Base-by-base conservation (phyloP, 768 basidiomycete species). In the Mycena pura region DNA sequence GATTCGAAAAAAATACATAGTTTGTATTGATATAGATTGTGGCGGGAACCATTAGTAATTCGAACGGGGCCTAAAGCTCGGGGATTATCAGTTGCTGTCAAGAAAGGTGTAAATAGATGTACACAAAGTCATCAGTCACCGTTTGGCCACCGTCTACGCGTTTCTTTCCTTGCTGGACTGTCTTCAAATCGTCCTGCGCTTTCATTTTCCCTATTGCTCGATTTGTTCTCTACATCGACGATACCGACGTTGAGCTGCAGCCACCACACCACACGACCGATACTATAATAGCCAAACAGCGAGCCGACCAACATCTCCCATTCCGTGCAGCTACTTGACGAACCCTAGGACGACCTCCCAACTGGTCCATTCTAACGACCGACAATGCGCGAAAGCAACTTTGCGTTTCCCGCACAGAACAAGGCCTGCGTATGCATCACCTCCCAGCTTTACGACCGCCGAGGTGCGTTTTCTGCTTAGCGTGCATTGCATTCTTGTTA, bases 371-470 rank as follows among this genome's bases (percentile, higher is more conserved):
- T 11, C n/a, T 40, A 14, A 43, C 28, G 25, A 31, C 36, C 67
- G 46, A 66, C 50, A 51, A 97, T 97, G 96, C 87, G 96, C 65
- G 95, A 97, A 74, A 91, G 92, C 69, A 97, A 96, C 83, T 96
- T 95, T 78, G 90, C 89, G 19, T 96, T 96, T 80, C 93, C 95
- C 17, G 87, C 88, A 44, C 95, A 96, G 82, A 96, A 96, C 79
- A 88, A 95, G 79, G 96, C 96, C 6, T 93, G 90, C 70, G 92
- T 98, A 45, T 94, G 92, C 68, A 97, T 99, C 60, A 92, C 94
- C 6, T 91, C 94, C 2, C 91, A 96, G 77, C 84, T 98, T 6
- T 98, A 99, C 70, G 96, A 99, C 78, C 81, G 96, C 68, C 78
- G 96, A 83, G 96, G 96, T 95, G 62, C 58, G 88, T 21, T 9